Percentiles rank a stretch among this genome's conserved stretches.
Conservation (phyloP, 371 early-diverging fungal species). For the Actinomortierella ambigua region DNA sequence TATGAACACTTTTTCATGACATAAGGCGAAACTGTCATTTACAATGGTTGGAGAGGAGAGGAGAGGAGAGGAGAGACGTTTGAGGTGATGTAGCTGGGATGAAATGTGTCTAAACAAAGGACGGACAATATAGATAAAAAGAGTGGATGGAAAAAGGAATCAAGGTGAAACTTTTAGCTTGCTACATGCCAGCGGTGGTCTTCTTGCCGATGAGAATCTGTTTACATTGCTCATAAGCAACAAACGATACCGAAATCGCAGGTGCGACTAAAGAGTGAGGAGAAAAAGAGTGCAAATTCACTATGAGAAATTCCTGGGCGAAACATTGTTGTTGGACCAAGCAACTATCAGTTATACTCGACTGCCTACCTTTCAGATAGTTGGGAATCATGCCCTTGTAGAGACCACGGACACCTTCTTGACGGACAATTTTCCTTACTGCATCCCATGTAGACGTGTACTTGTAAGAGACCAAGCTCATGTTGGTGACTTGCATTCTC, state of each 20-base stretch:
- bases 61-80: too few relatives aligned
- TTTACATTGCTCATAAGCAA: conserved; percentile 80
- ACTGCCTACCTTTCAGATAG: conserved; percentile 66
- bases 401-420: conserved; percentile 79
- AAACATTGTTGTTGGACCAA: too few relatives aligned
- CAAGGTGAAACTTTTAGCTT: conserved; percentile 1
- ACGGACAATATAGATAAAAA: too few relatives aligned
- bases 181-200: conserved; percentile 45
- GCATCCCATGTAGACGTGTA: conserved; percentile 81
- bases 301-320: too few relatives aligned
- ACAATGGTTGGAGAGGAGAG: too few relatives aligned
- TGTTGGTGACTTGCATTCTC: conserved; percentile 87
- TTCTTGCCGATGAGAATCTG: conserved; percentile 53
- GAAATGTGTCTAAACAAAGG: too few relatives aligned
- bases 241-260: conserved; percentile 86
- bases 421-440: conserved; percentile 63
- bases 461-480: conserved; percentile 72
- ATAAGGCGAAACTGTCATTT: too few relatives aligned
- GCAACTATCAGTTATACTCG: too few relatives aligned
- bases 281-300: too few relatives aligned
- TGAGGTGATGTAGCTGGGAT: too few relatives aligned
- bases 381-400: conserved; percentile 84
- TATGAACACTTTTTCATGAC: too few relatives aligned
- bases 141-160: too few relatives aligned
- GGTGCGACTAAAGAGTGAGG: conserved; percentile 78